Percentiles rank a stretch among this genome's conserved stretches.
Evolutionary conservation across 129 eudicot species (phyloP).

Genomic region (sunflower (Helianthus annuus)): HanXRQr2.0-SUNRISE NC_035435.2:110757808-110758307

Average conservation of each 20-base stretch:
- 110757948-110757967: conserved; percentile 96
- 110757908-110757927: conserved; percentile 97
- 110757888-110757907: conserved; percentile 99
- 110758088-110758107: neutral
- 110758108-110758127: neutral
- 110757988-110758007: conserved; percentile 68
- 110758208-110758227: conserved; percentile 1
- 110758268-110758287: neutral
- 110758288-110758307: neutral
- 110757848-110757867: conserved; percentile 83
- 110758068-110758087: neutral
- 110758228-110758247: conserved; percentile 3
- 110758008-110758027: conserved; percentile 56
- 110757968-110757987: conserved; percentile 56
- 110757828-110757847: conserved; percentile 25
- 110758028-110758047: conserved; percentile 80
- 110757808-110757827: conserved; percentile 13
- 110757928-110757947: conserved; percentile 96
- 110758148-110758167: neutral
- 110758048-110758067: conserved; percentile 37
- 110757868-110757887: conserved; percentile 97
- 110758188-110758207: neutral
- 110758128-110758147: neutral
- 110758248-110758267: conserved; percentile 7
- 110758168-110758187: neutral